These are phyloP conservation scores for Circinella minor DNA, from an alignment of 371 early-diverging fungal genomes.

Conservation along the genomic window DNA sequence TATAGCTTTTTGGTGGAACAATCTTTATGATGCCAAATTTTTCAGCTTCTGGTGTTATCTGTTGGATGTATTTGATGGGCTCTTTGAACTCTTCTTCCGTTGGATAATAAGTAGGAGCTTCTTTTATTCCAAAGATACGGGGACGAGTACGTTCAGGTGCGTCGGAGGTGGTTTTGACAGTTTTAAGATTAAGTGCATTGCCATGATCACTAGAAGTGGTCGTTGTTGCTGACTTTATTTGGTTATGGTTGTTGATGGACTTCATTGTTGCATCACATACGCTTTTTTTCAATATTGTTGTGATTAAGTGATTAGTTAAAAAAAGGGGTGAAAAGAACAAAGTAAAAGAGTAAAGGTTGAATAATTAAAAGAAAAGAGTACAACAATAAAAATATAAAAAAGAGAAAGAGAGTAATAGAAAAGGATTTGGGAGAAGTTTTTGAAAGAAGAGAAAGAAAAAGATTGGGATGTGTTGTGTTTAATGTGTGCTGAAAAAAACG, in stretches of 20 bases:
- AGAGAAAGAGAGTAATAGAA: too few species aligned
- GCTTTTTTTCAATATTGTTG: too few species aligned
- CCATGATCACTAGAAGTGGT: slow-evolving; percentile 12
- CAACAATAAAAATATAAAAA: not conserved
- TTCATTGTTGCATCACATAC: slow-evolving; percentile 19
- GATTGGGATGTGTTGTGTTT: too few species aligned
- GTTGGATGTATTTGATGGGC: slow-evolving; percentile 84
- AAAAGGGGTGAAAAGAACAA: not conserved
- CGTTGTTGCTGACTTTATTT: not conserved
- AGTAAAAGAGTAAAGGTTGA: too few species aligned
- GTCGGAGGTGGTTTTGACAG: slow-evolving; percentile 28
- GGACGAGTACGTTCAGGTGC: slow-evolving; percentile 40
- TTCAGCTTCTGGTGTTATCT: slow-evolving; percentile 81
- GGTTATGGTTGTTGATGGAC: slow-evolving; percentile 3
- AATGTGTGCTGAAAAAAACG: too few species aligned
- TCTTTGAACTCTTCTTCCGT: slow-evolving; percentile 83
- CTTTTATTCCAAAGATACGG: slow-evolving; percentile 71
- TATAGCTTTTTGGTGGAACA: slow-evolving; percentile 87
- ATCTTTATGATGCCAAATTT: slow-evolving; percentile 91
- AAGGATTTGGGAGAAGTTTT: too few species aligned
- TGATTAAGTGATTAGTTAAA: not conserved
- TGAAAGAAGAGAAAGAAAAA: too few species aligned
- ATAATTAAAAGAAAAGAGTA: too few species aligned
- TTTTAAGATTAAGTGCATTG: slow-evolving; percentile 23
- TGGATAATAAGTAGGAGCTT: slow-evolving; percentile 86